A percentile compares a stretch with the other conserved stretches of the same genome.
Conservation (phyloP, 139 green algal species). For the Yamagishiella unicocca region DNA sequence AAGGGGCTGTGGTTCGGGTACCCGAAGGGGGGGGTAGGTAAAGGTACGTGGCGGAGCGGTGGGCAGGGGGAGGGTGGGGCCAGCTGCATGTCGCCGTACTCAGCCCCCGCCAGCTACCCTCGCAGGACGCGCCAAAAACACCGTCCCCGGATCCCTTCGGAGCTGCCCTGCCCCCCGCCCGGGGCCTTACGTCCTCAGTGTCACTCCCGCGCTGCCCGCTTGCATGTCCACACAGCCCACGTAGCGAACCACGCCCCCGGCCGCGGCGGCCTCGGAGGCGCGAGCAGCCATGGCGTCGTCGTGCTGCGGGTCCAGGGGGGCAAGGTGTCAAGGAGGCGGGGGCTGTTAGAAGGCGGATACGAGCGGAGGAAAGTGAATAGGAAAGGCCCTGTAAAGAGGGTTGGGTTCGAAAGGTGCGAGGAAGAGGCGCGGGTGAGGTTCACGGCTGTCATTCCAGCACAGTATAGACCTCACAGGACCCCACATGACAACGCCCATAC, state of each 20-base stretch:
- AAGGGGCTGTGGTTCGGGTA: background rate
- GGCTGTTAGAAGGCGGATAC: too few relatives aligned
- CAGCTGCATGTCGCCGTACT: background rate
- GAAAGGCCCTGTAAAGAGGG: too few relatives aligned
- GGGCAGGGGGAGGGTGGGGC: background rate
- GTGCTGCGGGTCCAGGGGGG: too few relatives aligned
- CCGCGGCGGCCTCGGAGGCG: constrained; percentile 72
- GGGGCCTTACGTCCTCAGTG: constrained; percentile 74
- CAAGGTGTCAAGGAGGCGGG: too few relatives aligned
- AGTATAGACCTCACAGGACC: too few relatives aligned
- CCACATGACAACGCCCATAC: too few relatives aligned
- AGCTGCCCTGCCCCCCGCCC: too few relatives aligned
- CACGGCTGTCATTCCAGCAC: too few relatives aligned
- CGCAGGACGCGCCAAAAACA: background rate
- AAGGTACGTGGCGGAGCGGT: background rate
- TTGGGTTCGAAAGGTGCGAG: too few relatives aligned
- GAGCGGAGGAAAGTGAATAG: too few relatives aligned
- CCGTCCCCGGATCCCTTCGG: background rate
- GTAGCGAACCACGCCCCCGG: constrained; percentile 89
- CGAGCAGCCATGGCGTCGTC: constrained; percentile 83
- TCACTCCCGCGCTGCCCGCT: constrained; percentile 80
- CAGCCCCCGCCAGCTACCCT: background rate
- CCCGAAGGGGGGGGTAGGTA: background rate
- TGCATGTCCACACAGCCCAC: constrained; percentile 89
- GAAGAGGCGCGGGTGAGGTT: too few relatives aligned